Conservation (phyloP, 108 stramenopile species). For the Bacterosira constricta region DNA sequence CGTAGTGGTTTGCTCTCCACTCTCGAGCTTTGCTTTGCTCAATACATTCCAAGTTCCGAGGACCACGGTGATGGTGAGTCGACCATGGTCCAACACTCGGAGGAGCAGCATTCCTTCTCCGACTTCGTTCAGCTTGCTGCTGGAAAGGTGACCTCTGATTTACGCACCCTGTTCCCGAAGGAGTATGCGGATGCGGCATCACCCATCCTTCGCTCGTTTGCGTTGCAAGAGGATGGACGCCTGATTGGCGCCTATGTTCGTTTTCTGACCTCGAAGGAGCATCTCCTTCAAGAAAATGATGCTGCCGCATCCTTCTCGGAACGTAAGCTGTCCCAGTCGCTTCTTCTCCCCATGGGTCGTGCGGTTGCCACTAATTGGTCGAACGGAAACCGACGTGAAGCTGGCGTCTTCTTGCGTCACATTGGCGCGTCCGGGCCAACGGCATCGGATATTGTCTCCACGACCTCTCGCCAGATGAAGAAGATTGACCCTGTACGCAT, state of each 20-base stretch:
- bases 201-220: constrained; percentile 62
- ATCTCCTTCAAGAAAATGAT: constrained; percentile 37
- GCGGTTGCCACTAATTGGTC: constrained; percentile 70
- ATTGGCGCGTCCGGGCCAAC: constrained; percentile 57
- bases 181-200: constrained; percentile 60
- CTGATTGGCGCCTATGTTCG: constrained; percentile 72
- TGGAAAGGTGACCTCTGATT: constrained; percentile 57
- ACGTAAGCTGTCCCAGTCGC: constrained; percentile 29
- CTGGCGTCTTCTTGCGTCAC: constrained; percentile 71
- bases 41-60: constrained; percentile 42
- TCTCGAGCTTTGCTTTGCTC: constrained; percentile 71
- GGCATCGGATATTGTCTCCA: constrained; percentile 51
- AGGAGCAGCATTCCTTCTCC: constrained; percentile 66
- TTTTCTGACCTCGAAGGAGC: constrained; percentile 61
- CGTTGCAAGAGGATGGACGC: constrained; percentile 60
- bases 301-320: neutral
- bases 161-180: constrained; percentile 70
- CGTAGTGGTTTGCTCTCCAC: constrained; percentile 64
- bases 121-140: constrained; percentile 60
- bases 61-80: constrained; percentile 51
- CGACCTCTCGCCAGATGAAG: constrained; percentile 55
- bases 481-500: constrained; percentile 81
- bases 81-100: constrained; percentile 40
- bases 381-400: constrained; percentile 78
- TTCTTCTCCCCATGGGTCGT: constrained; percentile 71